phyloP scores from a whole-genome alignment of 2,329 filamentous ascomycete species.

The Didymellaceae sp. region DNA sequence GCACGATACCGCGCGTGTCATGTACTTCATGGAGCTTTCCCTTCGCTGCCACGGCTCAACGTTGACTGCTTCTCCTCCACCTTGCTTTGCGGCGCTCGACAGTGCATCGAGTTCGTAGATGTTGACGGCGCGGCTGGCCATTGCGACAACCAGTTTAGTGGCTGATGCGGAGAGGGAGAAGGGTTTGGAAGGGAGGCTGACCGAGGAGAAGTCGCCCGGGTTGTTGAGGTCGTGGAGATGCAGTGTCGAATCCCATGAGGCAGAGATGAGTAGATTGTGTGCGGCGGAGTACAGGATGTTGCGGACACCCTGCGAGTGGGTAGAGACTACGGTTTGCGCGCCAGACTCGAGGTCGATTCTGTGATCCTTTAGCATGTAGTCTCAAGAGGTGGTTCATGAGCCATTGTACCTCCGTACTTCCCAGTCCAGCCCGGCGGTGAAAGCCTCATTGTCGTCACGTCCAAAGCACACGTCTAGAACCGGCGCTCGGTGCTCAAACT shows the following conservation, averaged over 20 bases:
- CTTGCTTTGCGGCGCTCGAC: slow-evolving; percentile 43
- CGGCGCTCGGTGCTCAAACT: slow-evolving; percentile 81
- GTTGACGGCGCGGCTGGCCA: slow-evolving; percentile 90
- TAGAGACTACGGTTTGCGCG: slow-evolving; percentile 76
- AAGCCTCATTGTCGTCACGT: slow-evolving; percentile 80
- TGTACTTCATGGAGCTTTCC: slow-evolving; percentile 94
- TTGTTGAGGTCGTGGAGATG: slow-evolving; percentile 76
- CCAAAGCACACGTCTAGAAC: slow-evolving; percentile 94
- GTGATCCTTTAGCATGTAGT: slow-evolving; percentile 2
- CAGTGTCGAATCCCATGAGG: slow-evolving; percentile 91
- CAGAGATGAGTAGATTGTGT: slow-evolving; percentile 81
- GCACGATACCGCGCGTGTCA: slow-evolving; percentile 89
- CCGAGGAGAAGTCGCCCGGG: slow-evolving; percentile 64
- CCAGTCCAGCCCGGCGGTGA: slow-evolving; percentile 85
- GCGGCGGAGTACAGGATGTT: slow-evolving; percentile 81
- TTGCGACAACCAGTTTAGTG: slow-evolving; percentile 91
- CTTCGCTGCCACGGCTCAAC: slow-evolving; percentile 89
- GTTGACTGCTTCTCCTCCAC: slow-evolving; percentile 45
- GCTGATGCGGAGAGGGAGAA: slow-evolving; percentile 81
- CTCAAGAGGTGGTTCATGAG: neutral
- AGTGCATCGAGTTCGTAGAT: slow-evolving; percentile 88
- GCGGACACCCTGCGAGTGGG: slow-evolving; percentile 80
- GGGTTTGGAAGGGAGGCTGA: slow-evolving; percentile 82
- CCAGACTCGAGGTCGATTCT: slow-evolving; percentile 76
- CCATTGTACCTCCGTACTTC: slow-evolving; percentile 74